Evolutionary conservation across 345 rosid genomes (phyloP).

Genomic region (Sisymbrium altissimum): DNA sequence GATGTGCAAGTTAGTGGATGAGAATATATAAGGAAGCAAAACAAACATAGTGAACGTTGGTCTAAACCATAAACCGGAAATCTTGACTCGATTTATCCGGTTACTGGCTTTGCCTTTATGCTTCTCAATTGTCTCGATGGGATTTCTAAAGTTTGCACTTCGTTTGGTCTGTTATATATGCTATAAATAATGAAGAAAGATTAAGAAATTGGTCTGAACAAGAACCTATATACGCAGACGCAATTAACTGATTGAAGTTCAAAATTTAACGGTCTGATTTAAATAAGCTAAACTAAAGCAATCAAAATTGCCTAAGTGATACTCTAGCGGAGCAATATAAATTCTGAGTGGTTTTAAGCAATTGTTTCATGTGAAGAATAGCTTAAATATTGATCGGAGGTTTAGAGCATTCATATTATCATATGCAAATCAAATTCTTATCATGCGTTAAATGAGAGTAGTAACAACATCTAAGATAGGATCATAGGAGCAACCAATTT

Average conservation of each 20-base stretch:
- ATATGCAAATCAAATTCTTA: not conserved
- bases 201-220: no score
- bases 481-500: not conserved
- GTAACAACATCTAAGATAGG: not conserved
- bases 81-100: not conserved
- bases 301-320: not conserved
- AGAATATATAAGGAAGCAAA: not conserved
- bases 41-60: not conserved
- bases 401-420: not conserved
- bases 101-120: not conserved
- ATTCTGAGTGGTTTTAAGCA: not conserved
- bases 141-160: not conserved
- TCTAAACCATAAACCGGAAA: not conserved
- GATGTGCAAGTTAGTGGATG: conserved; percentile 25
- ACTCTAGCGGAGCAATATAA: not conserved
- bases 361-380: not conserved
- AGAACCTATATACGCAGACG: not conserved
- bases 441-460: not conserved
- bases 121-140: not conserved
- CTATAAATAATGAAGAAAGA: no score
- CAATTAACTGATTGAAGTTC: not conserved
- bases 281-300: not conserved
- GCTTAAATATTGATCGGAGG: not conserved
- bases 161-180: not conserved
- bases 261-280: not conserved